Conservation (phyloP, 2,329 filamentous ascomycete species). For the Verticillium nubilum region DNA sequence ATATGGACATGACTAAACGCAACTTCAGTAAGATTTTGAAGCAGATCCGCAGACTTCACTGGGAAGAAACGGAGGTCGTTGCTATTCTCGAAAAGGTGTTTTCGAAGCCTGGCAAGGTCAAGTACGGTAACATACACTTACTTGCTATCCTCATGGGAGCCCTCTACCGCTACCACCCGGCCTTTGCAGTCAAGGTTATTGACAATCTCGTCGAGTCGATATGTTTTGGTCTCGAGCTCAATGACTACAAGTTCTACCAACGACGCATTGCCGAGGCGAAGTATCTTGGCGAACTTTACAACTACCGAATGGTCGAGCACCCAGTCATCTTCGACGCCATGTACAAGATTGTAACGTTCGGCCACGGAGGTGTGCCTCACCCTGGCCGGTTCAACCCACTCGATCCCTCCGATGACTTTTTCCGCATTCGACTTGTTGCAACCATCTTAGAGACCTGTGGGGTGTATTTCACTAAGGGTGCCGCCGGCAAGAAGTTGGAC, state of each 20-base stretch:
- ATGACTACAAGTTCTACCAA: slow-evolving; percentile 97
- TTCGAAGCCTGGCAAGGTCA: slow-evolving; percentile 93
- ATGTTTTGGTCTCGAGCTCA: slow-evolving; percentile 81
- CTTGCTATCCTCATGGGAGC: slow-evolving; percentile 85
- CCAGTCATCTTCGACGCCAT: slow-evolving; percentile 91
- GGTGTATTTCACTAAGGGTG: slow-evolving; percentile 90
- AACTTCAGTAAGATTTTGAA: slow-evolving; percentile 92
- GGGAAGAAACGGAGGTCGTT: slow-evolving; percentile 90
- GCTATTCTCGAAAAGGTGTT: slow-evolving; percentile 83
- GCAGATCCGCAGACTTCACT: slow-evolving; percentile 91
- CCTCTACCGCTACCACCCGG: slow-evolving; percentile 85
- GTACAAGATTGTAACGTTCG: slow-evolving; percentile 92
- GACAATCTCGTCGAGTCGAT: slow-evolving; percentile 89
- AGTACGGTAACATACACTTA: slow-evolving; percentile 93
- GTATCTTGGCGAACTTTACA: slow-evolving; percentile 93
- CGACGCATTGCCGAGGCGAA: slow-evolving; percentile 92
- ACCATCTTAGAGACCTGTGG: slow-evolving; percentile 92
- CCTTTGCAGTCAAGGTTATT: slow-evolving; percentile 85
- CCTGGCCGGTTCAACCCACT: slow-evolving; percentile 72
- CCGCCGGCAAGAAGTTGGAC: slow-evolving; percentile 93
- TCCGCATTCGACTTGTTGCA: slow-evolving; percentile 85
- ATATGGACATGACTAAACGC: slow-evolving; percentile 88
- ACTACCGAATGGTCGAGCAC: slow-evolving; percentile 94
- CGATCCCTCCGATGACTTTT: slow-evolving; percentile 90
- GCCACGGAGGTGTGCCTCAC: slow-evolving; percentile 79